These are phyloP conservation scores for Aureobasidium uvarum DNA, from an alignment of 2,329 filamentous ascomycete species.

Conservation along the genomic window DNA sequence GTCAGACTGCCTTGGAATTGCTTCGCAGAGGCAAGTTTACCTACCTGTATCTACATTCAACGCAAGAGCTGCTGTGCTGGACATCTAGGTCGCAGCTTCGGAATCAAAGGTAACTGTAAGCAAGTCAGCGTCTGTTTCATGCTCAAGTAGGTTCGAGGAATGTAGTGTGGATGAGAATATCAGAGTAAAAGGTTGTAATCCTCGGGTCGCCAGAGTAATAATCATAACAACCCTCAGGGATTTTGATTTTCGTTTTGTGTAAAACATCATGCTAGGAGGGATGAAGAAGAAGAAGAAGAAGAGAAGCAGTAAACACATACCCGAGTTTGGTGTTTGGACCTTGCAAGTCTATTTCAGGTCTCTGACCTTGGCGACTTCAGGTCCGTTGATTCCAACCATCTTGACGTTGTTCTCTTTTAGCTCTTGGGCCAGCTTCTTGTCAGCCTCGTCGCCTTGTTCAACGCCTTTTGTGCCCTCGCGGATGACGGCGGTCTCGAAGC, in stretches of 20 bases:
- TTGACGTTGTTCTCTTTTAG: constrained; percentile 60
- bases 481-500: constrained; percentile 74
- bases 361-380: constrained; percentile 48
- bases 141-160: neutral
- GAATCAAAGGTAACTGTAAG: neutral
- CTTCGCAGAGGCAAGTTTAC: too few species aligned
- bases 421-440: constrained; percentile 48
- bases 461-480: constrained; percentile 77
- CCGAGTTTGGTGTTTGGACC: neutral
- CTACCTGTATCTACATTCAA: too few species aligned
- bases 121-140: neutral
- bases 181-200: constrained; percentile 25
- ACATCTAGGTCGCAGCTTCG: neutral
- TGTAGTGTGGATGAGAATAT: neutral
- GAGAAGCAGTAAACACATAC: neutral
- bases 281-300: too few species aligned
- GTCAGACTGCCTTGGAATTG: too few species aligned
- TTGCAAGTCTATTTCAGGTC: constrained; percentile 2
- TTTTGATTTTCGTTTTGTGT: constrained; percentile 27
- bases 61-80: neutral
- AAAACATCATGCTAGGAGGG: constrained; percentile 10
- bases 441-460: constrained; percentile 59
- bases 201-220: neutral
- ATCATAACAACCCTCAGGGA: constrained; percentile 18
- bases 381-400: constrained; percentile 58